Base-by-base conservation (phyloP, 768 basidiomycete species). In the Trametes elegans region DNA sequence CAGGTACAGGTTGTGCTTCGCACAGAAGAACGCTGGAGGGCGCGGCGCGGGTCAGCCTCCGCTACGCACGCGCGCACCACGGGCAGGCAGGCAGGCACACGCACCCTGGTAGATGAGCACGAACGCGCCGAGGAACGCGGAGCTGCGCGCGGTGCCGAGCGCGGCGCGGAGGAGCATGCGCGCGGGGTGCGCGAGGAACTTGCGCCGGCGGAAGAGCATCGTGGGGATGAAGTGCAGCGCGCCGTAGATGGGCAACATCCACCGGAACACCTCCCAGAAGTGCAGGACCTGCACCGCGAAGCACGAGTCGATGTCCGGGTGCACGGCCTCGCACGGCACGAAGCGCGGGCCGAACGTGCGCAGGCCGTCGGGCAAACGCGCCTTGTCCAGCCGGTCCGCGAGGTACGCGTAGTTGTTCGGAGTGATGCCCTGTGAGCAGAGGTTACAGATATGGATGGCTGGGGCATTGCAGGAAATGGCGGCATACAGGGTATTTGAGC, bases 171-270 rank as follows among this genome's bases (percentile, higher is more conserved):
- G 65, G 1, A 93, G 70, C 73, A 94, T 85, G 36, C 72, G 74
- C 19, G 77, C 68, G 0, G 94, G 94, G 62, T 85, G 81, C 38
- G 79, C 74, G 44, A 79, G 64, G 67, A 96, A 89, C 0, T 74
- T 70, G 23, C 79, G 76, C 34, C 87, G 76, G 62, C 91, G 90
- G 70, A 98, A 92, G 5, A 97, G 73, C 10, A 98, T 73, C 42
- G 87, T 79, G 1, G 96, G 95, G 26, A 97, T 81, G 55, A 97
- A 80, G 68, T 98, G 96, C 28, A 98, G 71, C 0, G 92, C 93
- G 19, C 90, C 87, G 63, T 98, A 98, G 35, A 87, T 82, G 3
- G 84, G 88, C 39, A 88, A 68, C 73, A 90, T 93, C 88, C 81
- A 95, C 71, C 80, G 82, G 68, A 87, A 89, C 6, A 97, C 93